Evolutionary conservation across 805 yeast species (phyloP).

Genomic region (Teunomyces gatunensis): DNA sequence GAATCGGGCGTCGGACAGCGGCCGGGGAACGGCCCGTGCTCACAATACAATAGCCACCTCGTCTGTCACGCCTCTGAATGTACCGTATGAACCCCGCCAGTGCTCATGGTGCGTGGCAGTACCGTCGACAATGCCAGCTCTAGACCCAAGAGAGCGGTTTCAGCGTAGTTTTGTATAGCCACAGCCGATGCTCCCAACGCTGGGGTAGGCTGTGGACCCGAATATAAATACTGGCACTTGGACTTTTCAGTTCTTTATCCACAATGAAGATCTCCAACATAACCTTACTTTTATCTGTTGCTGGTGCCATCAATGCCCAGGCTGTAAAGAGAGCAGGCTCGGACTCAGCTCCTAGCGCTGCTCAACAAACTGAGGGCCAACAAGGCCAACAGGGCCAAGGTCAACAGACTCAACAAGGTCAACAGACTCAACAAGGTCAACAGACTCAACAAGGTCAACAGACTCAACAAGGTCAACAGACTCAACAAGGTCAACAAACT

Average conservation of each 20-base stretch:
- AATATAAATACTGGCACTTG: neutral
- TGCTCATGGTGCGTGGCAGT: neutral
- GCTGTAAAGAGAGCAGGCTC: conserved; percentile 4
- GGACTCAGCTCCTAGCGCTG: conserved; percentile 4
- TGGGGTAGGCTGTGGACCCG: neutral
- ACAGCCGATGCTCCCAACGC: neutral
- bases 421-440: no score
- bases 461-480: no score
- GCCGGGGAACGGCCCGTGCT: neutral
- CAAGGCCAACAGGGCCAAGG: no score
- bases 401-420: no score
- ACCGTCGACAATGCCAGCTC: neutral
- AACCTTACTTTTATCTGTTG: conserved; percentile 11
- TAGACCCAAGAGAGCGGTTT: neutral
- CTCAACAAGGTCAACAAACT: no score
- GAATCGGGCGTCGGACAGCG: neutral
- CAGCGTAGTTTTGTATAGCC: neutral
- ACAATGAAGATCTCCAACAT: conserved; percentile 12
- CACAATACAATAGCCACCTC: neutral
- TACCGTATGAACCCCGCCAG: neutral
- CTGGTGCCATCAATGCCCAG: conserved; percentile 11
- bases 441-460: no score
- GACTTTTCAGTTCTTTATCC: neutral
- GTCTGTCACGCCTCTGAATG: neutral
- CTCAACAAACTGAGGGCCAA: conserved; percentile 4